These are phyloP conservation scores for Physcomitrellopsis africana DNA, from an alignment of 225 moss, liverwort and hornwort species.

Conservation along the genomic window DNA sequence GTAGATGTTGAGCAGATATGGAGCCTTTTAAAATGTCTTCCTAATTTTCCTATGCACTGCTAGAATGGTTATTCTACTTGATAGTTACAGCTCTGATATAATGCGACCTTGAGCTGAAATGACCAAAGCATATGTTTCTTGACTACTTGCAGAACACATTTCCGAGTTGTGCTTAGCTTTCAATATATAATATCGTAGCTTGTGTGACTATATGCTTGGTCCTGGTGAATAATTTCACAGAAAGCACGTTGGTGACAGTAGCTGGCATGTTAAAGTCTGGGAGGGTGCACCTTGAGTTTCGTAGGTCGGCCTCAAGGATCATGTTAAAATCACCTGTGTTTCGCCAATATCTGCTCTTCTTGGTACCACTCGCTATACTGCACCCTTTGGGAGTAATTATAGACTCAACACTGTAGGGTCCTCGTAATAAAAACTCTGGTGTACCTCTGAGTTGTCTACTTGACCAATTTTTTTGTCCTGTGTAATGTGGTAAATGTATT, in stretches of 20 bases:
- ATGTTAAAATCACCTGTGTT: constrained; percentile 1
- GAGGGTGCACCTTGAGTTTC: neutral
- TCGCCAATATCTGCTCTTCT: neutral
- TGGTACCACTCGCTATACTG: neutral
- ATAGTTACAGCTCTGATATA: neutral
- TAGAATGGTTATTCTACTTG: neutral
- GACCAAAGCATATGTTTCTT: neutral
- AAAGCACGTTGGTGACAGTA: neutral
- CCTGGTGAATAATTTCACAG: neutral
- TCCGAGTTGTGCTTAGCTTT: neutral
- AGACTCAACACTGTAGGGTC: neutral
- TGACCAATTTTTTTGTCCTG: neutral
- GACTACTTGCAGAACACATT: neutral
- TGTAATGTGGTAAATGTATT: neutral
- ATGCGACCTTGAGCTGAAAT: neutral
- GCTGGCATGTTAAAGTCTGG: neutral
- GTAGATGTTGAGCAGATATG: neutral
- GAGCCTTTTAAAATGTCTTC: neutral
- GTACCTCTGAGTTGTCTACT: neutral
- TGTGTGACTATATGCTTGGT: neutral
- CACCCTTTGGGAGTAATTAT: neutral
- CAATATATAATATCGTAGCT: neutral
- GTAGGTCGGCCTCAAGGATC: constrained; percentile 2
- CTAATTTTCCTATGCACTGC: neutral
- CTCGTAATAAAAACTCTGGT: neutral